Percentiles rank a stretch among this genome's conserved stretches.
Evolutionary conservation across 495 filamentous ascomycete genomes (phyloP).

Genomic region (Xylona heveae): DNA sequence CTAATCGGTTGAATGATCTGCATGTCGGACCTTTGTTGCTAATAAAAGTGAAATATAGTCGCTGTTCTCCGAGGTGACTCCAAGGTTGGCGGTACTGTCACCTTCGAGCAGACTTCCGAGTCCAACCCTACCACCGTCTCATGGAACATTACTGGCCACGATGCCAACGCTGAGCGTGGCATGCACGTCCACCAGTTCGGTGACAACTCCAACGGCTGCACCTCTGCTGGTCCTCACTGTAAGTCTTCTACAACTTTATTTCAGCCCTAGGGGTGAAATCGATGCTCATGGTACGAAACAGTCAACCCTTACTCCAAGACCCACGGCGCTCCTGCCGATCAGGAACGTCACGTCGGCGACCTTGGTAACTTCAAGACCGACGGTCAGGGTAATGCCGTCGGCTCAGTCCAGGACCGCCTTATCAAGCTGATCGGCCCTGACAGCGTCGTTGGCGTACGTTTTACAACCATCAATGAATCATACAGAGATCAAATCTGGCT

Average conservation of each 20-base stretch:
- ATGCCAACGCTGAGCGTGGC: conserved; percentile 86
- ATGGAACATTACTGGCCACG: conserved; percentile 83
- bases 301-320: conserved; percentile 88
- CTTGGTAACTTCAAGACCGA: conserved; percentile 94
- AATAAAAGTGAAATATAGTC: conserved; percentile 39
- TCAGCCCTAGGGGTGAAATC: not conserved
- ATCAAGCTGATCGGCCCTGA: conserved; percentile 90
- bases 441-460: conserved; percentile 81
- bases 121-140: conserved; percentile 59
- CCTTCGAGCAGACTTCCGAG: conserved; percentile 82
- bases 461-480: not conserved
- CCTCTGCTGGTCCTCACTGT: conserved; percentile 92
- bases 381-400: conserved; percentile 67
- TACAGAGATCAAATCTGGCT: not conserved
- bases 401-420: conserved; percentile 49
- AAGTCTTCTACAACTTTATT: conserved; percentile 17
- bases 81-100: conserved; percentile 75
- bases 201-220: conserved; percentile 99
- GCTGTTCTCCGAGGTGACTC: conserved; percentile 94
- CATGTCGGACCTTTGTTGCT: no score
- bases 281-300: conserved; percentile 14
- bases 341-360: conserved; percentile 84
- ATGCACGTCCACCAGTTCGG: conserved; percentile 98
- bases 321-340: conserved; percentile 71
- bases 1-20: no score